These are phyloP conservation scores for Aspergillus tanneri DNA, from an alignment of 2,329 filamentous ascomycete genomes.

Conservation along the genomic window DNA sequence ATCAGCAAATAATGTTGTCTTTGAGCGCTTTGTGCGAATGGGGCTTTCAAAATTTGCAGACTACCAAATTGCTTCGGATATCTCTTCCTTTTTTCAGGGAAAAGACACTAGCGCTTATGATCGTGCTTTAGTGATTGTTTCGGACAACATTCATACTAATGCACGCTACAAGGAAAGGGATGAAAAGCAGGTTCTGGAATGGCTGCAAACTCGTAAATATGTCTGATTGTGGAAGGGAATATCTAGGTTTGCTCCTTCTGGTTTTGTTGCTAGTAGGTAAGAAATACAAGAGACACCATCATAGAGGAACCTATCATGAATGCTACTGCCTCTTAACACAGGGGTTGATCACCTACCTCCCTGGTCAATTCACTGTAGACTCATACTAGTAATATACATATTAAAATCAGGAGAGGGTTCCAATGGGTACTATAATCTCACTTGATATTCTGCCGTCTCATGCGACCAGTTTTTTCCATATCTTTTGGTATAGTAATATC, in stretches of 20 bases:
- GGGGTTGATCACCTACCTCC: no score
- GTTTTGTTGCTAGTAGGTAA: not conserved
- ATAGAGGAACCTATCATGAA: no score
- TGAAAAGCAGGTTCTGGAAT: slow-evolving; percentile 69
- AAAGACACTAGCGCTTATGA: slow-evolving; percentile 87
- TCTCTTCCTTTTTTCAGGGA: slow-evolving; percentile 77
- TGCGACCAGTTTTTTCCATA: no score
- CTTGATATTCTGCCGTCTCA: no score
- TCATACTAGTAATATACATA: no score
- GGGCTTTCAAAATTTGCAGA: slow-evolving; percentile 78
- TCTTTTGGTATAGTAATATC: no score
- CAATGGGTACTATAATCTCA: no score
- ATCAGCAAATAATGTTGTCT: slow-evolving; percentile 75
- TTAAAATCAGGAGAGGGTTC: no score
- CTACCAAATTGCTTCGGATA: slow-evolving; percentile 67
- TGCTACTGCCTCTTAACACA: no score
- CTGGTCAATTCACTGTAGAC: no score
- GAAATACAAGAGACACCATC: no score
- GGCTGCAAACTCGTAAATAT: slow-evolving; percentile 67
- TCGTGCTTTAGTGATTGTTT: slow-evolving; percentile 78
- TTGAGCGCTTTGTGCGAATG: slow-evolving; percentile 83
- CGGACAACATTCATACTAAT: slow-evolving; percentile 80
- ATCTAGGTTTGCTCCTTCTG: not conserved
- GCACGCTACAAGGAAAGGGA: slow-evolving; percentile 82
- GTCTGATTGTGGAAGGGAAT: slow-evolving; percentile 32